phyloP scores from a whole-genome alignment of 2,329 filamentous ascomycete species.

The Rhynchosporium secalis region DNA sequence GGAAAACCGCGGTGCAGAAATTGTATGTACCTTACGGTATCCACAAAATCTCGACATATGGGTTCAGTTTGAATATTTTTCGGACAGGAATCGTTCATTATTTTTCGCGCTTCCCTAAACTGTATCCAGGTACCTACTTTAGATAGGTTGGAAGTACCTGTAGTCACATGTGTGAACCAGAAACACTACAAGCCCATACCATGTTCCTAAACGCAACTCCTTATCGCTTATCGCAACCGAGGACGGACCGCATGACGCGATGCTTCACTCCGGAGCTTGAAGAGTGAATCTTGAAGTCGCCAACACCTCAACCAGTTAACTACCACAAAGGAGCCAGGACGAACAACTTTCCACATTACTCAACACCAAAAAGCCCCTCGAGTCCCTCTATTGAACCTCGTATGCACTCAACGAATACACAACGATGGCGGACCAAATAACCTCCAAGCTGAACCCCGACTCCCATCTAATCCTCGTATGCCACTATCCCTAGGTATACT shows the following conservation, averaged over 20 bases:
- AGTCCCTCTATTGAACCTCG: not conserved
- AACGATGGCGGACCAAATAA: slow-evolving; percentile 59
- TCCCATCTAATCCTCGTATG: slow-evolving; percentile 72
- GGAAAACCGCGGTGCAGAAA: too few relatives aligned
- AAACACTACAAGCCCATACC: too few relatives aligned
- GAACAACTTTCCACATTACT: not conserved
- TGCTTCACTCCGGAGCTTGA: not conserved
- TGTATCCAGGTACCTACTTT: too few relatives aligned
- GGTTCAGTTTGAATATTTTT: too few relatives aligned
- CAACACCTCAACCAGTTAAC: not conserved
- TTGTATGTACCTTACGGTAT: too few relatives aligned
- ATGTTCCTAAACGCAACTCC: too few relatives aligned
- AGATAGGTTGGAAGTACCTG: too few relatives aligned
- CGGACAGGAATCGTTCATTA: too few relatives aligned
- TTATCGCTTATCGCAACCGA: slow-evolving; percentile 13
- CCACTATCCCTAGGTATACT: not conserved
- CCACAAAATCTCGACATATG: too few relatives aligned
- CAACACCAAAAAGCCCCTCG: not conserved
- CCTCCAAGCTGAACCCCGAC: slow-evolving; percentile 70
- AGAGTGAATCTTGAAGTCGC: not conserved
- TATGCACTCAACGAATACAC: not conserved
- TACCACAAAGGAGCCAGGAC: not conserved
- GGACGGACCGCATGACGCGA: not conserved
- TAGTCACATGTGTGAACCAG: too few relatives aligned
- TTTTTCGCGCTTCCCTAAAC: too few relatives aligned